Percentiles rank a stretch among this genome's conserved stretches.
Conservation (phyloP, 2,329 filamentous ascomycete species). For the Alternaria panax region DNA sequence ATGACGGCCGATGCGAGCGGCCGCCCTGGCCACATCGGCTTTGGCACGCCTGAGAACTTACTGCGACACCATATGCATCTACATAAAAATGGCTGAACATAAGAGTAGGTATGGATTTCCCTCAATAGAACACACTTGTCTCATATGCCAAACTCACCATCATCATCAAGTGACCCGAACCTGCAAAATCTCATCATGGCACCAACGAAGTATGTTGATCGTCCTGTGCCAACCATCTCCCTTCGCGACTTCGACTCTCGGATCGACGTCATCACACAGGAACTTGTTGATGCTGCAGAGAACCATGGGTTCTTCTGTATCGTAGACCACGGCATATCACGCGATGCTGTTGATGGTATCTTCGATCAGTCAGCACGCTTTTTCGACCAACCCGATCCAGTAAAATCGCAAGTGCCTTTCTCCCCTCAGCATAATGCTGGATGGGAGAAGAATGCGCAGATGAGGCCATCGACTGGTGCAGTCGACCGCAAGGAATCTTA, state of each 20-base stretch:
- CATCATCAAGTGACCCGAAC: background rate
- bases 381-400: constrained; percentile 55
- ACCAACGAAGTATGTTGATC: constrained; percentile 21
- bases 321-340: constrained; percentile 62
- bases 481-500: constrained; percentile 69
- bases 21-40: background rate
- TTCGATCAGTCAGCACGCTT: constrained; percentile 61
- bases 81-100: constrained; percentile 2
- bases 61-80: background rate
- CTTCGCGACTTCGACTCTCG: constrained; percentile 61
- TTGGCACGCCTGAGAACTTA: background rate
- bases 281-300: constrained; percentile 64
- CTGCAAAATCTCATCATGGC: constrained; percentile 11
- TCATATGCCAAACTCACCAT: background rate
- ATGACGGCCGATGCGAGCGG: constrained; percentile 6
- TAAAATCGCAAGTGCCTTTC: constrained; percentile 63
- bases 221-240: constrained; percentile 52
- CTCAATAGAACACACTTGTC: background rate
- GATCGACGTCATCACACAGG: constrained; percentile 61
- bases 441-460: constrained; percentile 62
- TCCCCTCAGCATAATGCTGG: constrained; percentile 61
- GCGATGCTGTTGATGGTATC: constrained; percentile 59
- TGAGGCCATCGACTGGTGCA: constrained; percentile 59
- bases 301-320: constrained; percentile 68
- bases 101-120: constrained; percentile 4